These are phyloP conservation scores for Rosa hybrid DNA, from an alignment of 331 rosid species.

Conservation along the genomic window DNA sequence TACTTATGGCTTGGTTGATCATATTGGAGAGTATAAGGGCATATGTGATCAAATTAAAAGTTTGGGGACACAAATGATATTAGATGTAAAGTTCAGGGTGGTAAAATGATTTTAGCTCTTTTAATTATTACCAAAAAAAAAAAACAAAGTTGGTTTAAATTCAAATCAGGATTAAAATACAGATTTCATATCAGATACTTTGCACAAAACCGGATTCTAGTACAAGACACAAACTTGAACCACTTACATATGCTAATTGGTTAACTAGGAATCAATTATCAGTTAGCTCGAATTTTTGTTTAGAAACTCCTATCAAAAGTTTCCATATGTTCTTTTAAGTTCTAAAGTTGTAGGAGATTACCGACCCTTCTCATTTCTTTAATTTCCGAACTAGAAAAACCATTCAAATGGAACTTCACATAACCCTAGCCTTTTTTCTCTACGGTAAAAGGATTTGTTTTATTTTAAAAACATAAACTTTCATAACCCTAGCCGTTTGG, in stretches of 20 bases:
- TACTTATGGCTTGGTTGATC: too few species aligned
- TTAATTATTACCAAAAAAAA: too few species aligned
- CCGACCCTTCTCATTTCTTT: not conserved
- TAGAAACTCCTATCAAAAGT: not conserved
- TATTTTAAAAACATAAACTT: too few species aligned
- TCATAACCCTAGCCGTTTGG: too few species aligned
- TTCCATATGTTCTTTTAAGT: not conserved
- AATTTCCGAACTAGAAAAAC: not conserved
- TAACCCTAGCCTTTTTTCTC: not conserved
- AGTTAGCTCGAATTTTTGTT: not conserved
- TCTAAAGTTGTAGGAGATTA: too few species aligned
- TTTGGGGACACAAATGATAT: too few species aligned
- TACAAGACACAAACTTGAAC: not conserved
- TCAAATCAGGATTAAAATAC: not conserved
- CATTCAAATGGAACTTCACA: not conserved
- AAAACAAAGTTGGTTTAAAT: not conserved
- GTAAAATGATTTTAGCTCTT: too few species aligned
- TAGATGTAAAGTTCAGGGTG: too few species aligned
- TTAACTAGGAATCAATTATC: not conserved
- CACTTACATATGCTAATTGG: not conserved
- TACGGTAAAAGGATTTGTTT: too few species aligned
- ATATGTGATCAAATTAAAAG: too few species aligned
- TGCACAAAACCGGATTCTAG: not conserved
- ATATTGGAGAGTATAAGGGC: too few species aligned
- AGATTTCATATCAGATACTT: not conserved